phyloP scores from a whole-genome alignment of 208 protist genomes.

The Trypanosoma cruzi region DNA sequence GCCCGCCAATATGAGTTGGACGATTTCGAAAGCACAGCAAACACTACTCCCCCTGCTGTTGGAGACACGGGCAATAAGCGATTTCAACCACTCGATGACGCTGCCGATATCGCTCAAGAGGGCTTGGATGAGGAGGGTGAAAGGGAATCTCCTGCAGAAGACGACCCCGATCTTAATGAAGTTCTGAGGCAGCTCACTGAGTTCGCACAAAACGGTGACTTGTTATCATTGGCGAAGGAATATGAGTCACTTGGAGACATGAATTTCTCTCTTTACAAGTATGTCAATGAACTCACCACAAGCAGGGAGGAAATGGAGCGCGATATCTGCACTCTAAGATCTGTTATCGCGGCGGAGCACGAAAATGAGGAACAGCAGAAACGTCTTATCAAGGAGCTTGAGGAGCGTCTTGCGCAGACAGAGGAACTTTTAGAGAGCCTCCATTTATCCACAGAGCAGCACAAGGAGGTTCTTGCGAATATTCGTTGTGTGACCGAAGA shows the following conservation, averaged over 20 bases:
- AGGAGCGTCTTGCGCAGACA: slow-evolving; percentile 85
- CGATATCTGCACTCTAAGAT: slow-evolving; percentile 83
- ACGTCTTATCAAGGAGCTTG: slow-evolving; percentile 84
- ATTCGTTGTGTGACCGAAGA: slow-evolving; percentile 79
- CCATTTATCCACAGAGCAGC: slow-evolving; percentile 39
- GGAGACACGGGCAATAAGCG: not conserved
- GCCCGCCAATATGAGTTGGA: slow-evolving; percentile 83
- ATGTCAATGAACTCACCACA: slow-evolving; percentile 95
- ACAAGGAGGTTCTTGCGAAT: slow-evolving; percentile 62
- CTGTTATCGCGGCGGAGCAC: slow-evolving; percentile 83
- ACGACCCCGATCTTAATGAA: slow-evolving; percentile 57
- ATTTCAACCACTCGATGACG: slow-evolving; percentile 22
- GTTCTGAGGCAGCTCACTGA: slow-evolving; percentile 84
- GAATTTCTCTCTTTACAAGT: slow-evolving; percentile 97
- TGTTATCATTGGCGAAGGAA: slow-evolving; percentile 79
- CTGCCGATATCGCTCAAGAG: slow-evolving; percentile 6
- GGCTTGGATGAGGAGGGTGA: slow-evolving; percentile 37
- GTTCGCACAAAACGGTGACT: slow-evolving; percentile 78
- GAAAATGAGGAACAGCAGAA: slow-evolving; percentile 74
- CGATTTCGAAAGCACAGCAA: slow-evolving; percentile 33
- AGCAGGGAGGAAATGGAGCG: slow-evolving; percentile 89
- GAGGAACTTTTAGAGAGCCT: slow-evolving; percentile 84
- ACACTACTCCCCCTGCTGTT: not conserved
- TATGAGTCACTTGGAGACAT: slow-evolving; percentile 92
- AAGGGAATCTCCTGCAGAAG: slow-evolving; percentile 17